Conservation (phyloP, 495 filamentous ascomycete genomes). For the Penicillium flavigenum region DNA sequence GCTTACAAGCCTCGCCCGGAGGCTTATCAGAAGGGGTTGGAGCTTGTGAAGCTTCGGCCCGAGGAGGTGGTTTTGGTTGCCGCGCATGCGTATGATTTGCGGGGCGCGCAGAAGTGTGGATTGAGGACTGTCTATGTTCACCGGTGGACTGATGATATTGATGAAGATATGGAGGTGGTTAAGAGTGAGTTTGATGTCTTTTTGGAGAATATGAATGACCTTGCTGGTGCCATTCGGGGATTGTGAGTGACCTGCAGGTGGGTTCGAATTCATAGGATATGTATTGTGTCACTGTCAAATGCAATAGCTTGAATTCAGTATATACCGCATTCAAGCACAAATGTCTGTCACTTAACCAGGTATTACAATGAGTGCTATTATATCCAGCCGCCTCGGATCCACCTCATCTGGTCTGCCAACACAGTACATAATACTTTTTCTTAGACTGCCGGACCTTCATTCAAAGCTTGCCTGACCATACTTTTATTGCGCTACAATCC, state of each 20-base stretch:
- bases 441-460: too few relatives aligned
- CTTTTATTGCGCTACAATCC: too few relatives aligned
- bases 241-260: neutral
- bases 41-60: conserved; percentile 41
- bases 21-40: conserved; percentile 45
- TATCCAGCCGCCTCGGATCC: too few relatives aligned
- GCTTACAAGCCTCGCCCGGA: conserved; percentile 48
- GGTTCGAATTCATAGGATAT: neutral
- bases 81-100: conserved; percentile 54
- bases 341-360: too few relatives aligned
- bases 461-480: too few relatives aligned
- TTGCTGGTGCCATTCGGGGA: conserved; percentile 20
- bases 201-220: conserved; percentile 43
- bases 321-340: too few relatives aligned
- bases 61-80: conserved; percentile 54
- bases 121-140: conserved; percentile 53
- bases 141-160: conserved; percentile 54
- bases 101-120: conserved; percentile 45
- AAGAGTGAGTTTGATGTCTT: conserved; percentile 46
- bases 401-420: too few relatives aligned
- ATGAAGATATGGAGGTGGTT: conserved; percentile 49
- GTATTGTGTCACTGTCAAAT: too few relatives aligned
- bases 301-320: too few relatives aligned
- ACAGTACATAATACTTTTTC: too few relatives aligned
- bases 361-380: too few relatives aligned